These are phyloP conservation scores for Leptosphaerulina australis DNA, from an alignment of 2,329 filamentous ascomycete genomes.

Conservation along the genomic window DNA sequence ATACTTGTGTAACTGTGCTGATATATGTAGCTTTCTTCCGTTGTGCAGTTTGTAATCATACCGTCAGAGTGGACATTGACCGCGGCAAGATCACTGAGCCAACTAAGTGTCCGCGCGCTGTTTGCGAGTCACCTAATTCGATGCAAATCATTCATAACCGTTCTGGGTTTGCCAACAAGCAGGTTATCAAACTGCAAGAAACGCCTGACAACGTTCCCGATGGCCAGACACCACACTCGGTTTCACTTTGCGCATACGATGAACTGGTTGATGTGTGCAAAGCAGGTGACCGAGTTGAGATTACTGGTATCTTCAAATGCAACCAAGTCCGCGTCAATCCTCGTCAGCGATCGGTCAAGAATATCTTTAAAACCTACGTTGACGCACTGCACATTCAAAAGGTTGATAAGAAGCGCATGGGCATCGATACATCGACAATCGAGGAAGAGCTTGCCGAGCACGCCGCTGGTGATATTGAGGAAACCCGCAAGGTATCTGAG, in stretches of 20 bases:
- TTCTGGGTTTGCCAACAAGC: conserved; percentile 93
- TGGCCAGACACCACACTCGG: conserved; percentile 95
- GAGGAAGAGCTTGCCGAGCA: conserved; percentile 80
- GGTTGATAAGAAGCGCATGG: conserved; percentile 92
- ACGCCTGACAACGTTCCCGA: conserved; percentile 94
- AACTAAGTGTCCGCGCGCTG: conserved; percentile 80
- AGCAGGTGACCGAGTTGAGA: conserved; percentile 91
- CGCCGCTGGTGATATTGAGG: conserved; percentile 73
- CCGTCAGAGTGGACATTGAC: conserved; percentile 87
- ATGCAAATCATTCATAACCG: conserved; percentile 99
- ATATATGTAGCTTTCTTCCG: conserved; percentile 80
- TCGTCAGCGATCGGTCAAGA: conserved; percentile 88
- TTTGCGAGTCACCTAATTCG: conserved; percentile 85
- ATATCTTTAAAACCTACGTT: conserved; percentile 96
- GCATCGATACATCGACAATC: conserved; percentile 86
- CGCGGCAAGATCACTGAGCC: conserved; percentile 96
- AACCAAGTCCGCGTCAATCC: conserved; percentile 94
- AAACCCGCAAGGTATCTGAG: conserved; percentile 79
- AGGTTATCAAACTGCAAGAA: conserved; percentile 98
- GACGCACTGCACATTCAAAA: conserved; percentile 97
- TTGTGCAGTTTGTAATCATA: conserved; percentile 91
- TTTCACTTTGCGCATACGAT: conserved; percentile 94
- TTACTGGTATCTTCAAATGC: conserved; percentile 96
- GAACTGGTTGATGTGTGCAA: conserved; percentile 98
- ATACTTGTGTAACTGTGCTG: conserved; percentile 13